Percentiles rank a stretch among this genome's conserved stretches.
Conservation (phyloP, 768 basidiomycete species). For the Rhodotorula diobovata region DNA sequence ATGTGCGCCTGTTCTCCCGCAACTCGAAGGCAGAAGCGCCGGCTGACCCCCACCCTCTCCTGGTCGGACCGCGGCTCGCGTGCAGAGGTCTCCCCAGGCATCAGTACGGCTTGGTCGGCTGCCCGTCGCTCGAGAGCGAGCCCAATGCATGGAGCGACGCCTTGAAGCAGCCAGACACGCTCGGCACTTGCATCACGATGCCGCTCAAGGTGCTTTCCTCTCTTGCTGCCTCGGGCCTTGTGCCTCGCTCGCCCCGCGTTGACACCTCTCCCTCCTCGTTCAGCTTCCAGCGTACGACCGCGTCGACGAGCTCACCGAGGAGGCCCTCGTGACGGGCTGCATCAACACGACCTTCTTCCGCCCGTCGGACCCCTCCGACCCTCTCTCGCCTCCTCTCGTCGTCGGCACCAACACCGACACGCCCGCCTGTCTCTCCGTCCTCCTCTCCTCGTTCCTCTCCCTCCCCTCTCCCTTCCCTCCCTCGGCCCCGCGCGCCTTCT, state of each 20-base stretch:
- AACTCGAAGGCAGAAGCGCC: no score
- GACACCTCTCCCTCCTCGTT: no score
- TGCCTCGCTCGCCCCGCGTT: no score
- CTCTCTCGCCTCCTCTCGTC: background rate
- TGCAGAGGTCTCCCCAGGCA: background rate
- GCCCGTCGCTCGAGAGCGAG: conserved; percentile 42
- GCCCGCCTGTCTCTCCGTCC: background rate
- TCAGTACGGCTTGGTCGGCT: background rate
- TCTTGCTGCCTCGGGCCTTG: no score
- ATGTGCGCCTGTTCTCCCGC: conserved; percentile 20
- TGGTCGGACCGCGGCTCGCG: background rate
- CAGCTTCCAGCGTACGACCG: background rate
- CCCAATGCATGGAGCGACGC: conserved; percentile 22
- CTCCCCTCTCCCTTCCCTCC: background rate
- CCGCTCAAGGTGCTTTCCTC: background rate
- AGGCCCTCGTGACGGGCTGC: background rate
- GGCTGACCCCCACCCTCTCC: background rate
- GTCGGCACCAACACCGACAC: conserved; percentile 2
- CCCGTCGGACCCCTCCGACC: background rate
- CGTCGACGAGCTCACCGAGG: background rate
- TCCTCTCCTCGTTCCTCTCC: background rate
- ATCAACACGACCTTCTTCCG: conserved; percentile 5
- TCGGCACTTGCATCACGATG: conserved; percentile 1
- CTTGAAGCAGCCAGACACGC: background rate
- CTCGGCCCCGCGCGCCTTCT: background rate